Evolutionary conservation across 441 rosid species (phyloP).

Genomic region (Pelargonium hybrid): DNA sequence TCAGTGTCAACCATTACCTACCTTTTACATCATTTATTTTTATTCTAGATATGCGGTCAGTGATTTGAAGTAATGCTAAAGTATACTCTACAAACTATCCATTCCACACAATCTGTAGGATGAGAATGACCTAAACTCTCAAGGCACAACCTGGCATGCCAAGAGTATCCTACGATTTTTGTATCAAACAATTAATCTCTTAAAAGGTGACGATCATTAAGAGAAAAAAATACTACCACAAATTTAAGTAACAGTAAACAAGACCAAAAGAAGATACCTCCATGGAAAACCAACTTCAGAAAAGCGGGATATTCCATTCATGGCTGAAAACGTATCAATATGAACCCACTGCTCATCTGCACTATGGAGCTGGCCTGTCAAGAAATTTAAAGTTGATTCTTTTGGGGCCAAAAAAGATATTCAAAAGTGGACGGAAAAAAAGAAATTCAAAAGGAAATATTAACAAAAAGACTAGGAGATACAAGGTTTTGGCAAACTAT

Average conservation of each 20-base stretch:
- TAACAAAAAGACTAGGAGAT: too few relatives aligned
- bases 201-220: background rate
- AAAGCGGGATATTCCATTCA: slow-evolving; percentile 93
- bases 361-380: slow-evolving; percentile 39
- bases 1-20: background rate
- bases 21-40: background rate
- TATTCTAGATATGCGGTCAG: background rate
- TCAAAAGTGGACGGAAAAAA: background rate
- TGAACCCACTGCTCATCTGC: slow-evolving; percentile 56
- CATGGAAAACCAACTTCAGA: slow-evolving; percentile 68
- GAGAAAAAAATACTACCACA: background rate
- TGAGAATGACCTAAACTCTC: too few relatives aligned
- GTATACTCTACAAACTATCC: too few relatives aligned
- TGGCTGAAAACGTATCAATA: slow-evolving; percentile 84
- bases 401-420: background rate
- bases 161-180: background rate
- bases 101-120: too few relatives aligned
- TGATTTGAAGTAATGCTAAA: background rate
- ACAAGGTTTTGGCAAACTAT: background rate
- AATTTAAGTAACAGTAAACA: background rate
- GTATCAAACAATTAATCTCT: background rate
- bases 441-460: background rate
- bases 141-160: background rate
- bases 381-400: slow-evolving; percentile 13
- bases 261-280: slow-evolving; percentile 38